phyloP scores from a whole-genome alignment of 352 stramenopile genomes.

The Globisporangium heterothallicum region DNA sequence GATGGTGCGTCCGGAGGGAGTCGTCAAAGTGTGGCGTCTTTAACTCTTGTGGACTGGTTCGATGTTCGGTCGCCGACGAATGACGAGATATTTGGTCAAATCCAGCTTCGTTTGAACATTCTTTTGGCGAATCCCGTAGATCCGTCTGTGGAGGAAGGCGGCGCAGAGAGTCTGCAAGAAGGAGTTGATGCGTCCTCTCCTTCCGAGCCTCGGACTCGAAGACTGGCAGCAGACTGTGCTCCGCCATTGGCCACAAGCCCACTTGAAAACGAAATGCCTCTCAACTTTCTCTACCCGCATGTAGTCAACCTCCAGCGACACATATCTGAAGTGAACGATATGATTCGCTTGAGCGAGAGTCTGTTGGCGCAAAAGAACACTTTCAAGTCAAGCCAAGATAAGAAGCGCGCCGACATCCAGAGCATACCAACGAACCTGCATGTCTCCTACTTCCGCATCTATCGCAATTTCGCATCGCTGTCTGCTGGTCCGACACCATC shows the following conservation, averaged over 20 bases:
- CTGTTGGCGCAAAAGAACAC: conserved; percentile 67
- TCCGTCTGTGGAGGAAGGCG: conserved; percentile 7
- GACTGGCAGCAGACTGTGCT: conserved; percentile 34
- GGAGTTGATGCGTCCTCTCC: background rate
- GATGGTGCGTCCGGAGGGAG: conserved; percentile 14
- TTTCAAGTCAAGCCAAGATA: conserved; percentile 83
- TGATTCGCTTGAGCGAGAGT: conserved; percentile 60
- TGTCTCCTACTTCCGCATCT: conserved; percentile 81
- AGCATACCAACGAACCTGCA: conserved; percentile 81
- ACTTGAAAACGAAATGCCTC: conserved; percentile 59
- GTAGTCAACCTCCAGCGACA: conserved; percentile 65
- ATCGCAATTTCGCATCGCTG: conserved; percentile 45
- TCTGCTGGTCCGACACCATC: conserved; percentile 5
- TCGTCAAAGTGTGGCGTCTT: conserved; percentile 45
- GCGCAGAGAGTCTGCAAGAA: conserved; percentile 21
- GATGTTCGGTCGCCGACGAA: conserved; percentile 54
- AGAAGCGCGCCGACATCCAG: conserved; percentile 76
- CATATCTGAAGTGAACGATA: conserved; percentile 50
- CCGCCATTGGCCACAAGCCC: conserved; percentile 29
- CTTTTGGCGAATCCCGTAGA: conserved; percentile 48
- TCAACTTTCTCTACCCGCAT: conserved; percentile 70
- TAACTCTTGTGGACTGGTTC: conserved; percentile 79
- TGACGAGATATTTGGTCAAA: conserved; percentile 61
- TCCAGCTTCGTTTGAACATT: conserved; percentile 72
- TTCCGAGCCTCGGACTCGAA: conserved; percentile 21